phyloP scores from a whole-genome alignment of 1,284 basidiomycete species.

The Austropuccinia psidii region DNA sequence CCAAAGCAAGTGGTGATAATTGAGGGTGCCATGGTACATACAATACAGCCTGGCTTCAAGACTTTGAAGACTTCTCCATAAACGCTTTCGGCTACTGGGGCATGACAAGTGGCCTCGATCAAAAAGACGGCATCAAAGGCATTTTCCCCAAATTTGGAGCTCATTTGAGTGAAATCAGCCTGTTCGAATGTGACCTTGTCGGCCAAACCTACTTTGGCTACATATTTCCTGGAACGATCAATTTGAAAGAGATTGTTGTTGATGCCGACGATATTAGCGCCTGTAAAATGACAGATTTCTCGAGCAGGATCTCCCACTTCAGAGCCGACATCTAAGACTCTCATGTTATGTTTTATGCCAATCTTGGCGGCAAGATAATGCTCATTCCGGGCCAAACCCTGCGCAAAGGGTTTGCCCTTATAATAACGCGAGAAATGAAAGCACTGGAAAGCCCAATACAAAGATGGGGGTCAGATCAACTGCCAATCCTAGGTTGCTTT shows the following conservation, averaged over 20 bases:
- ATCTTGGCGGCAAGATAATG: conserved; percentile 90
- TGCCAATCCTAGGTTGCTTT: too few species aligned
- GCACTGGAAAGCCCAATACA: too few species aligned
- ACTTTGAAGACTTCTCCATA: conserved; percentile 90
- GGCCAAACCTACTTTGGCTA: conserved; percentile 66
- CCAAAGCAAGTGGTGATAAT: too few species aligned
- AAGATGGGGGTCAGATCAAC: too few species aligned
- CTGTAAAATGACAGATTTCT: conserved; percentile 86
- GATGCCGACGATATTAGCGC: conserved; percentile 74
- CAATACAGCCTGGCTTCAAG: conserved; percentile 90
- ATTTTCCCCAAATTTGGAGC: conserved; percentile 84
- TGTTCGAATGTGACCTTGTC: conserved; percentile 72
- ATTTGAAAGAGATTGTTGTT: conserved; percentile 99
- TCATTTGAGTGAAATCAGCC: conserved; percentile 94
- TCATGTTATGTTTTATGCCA: conserved; percentile 75
- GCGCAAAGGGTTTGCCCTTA: conserved; percentile 48
- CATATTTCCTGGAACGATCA: conserved; percentile 73
- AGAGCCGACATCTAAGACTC: conserved; percentile 94
- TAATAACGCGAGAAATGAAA: conserved; percentile 49
- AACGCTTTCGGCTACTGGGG: conserved; percentile 89
- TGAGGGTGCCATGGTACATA: conserved; percentile 54
- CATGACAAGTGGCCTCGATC: conserved; percentile 95
- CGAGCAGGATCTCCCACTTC: conserved; percentile 95
- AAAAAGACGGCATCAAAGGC: conserved; percentile 97
- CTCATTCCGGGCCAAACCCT: conserved; percentile 78